phyloP scores from a whole-genome alignment of 2,329 filamentous ascomycete genomes.

The Arachnopeziza araneosa region DNA sequence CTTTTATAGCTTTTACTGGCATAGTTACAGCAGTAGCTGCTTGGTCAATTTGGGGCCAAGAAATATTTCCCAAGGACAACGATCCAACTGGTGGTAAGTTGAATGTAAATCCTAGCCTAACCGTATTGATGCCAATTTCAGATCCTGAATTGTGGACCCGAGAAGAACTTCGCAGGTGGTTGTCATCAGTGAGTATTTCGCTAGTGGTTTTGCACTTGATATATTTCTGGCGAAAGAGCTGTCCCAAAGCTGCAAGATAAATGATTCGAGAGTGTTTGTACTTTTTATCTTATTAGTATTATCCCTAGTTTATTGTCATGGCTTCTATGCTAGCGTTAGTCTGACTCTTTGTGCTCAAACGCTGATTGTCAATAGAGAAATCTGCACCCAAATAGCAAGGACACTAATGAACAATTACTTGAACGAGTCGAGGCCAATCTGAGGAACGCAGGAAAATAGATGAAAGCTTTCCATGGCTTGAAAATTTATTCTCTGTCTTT shows the following conservation, averaged over 20 bases:
- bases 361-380: conserved; percentile 46
- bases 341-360: background rate
- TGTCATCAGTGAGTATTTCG: conserved; percentile 60
- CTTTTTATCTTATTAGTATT: background rate
- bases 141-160: conserved; percentile 69
- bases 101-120: background rate
- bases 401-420: conserved; percentile 58
- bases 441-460: background rate
- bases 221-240: background rate
- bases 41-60: conserved; percentile 77
- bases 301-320: too few species aligned
- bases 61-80: conserved; percentile 68
- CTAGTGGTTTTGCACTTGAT: background rate
- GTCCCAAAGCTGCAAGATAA: background rate
- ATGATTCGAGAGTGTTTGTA: background rate
- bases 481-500: too few species aligned
- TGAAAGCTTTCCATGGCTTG: background rate
- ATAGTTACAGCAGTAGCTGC: conserved; percentile 75
- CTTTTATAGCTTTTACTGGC: conserved; percentile 65
- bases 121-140: conserved; percentile 25
- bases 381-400: conserved; percentile 52
- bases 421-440: conserved; percentile 62
- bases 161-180: conserved; percentile 75
- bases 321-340: too few species aligned
- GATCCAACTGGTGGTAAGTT: conserved; percentile 71